phyloP scores from a whole-genome alignment of 192 early-diverging fungal species.

The Linderina pennispora region DNA sequence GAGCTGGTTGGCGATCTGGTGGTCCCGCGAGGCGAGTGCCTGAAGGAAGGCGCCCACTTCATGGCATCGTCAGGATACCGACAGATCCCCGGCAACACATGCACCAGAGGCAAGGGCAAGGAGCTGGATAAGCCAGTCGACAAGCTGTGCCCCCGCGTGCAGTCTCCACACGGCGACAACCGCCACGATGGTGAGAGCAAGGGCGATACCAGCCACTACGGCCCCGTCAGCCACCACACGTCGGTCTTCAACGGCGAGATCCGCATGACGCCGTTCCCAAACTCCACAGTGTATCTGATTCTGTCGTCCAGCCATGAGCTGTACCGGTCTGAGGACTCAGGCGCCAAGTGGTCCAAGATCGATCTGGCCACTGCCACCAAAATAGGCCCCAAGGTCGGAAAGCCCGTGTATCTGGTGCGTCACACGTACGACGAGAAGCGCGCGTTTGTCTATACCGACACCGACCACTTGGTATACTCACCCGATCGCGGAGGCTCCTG shows the following conservation, averaged over 20 bases:
- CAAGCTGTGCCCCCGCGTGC: constrained; percentile 45
- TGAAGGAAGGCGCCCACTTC: constrained; percentile 55
- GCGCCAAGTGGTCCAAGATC: constrained; percentile 57
- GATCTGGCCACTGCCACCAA: constrained; percentile 33
- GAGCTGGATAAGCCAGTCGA: constrained; percentile 53
- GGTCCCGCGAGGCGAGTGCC: constrained; percentile 62
- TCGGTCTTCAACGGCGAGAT: constrained; percentile 43
- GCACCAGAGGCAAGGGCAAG: constrained; percentile 44
- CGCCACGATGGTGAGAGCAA: constrained; percentile 1
- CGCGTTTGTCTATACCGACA: constrained; percentile 57
- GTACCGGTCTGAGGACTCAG: constrained; percentile 69
- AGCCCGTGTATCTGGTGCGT: constrained; percentile 50
- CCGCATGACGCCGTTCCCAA: constrained; percentile 60
- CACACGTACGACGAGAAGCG: constrained; percentile 66
- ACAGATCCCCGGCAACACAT: constrained; percentile 79
- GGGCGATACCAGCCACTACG: constrained; percentile 2
- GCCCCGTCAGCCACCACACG: constrained; percentile 24
- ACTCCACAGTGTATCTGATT: constrained; percentile 56
- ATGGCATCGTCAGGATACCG: constrained; percentile 73
- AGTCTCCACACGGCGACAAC: constrained; percentile 20
- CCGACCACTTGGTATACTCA: constrained; percentile 47
- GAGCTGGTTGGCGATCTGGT: constrained; percentile 47
- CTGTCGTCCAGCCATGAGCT: constrained; percentile 54
- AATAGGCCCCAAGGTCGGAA: constrained; percentile 19
- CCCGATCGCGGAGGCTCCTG: constrained; percentile 55